phyloP scores from a whole-genome alignment of 2,329 filamentous ascomycete species.

The Helicocarpus griseus region DNA sequence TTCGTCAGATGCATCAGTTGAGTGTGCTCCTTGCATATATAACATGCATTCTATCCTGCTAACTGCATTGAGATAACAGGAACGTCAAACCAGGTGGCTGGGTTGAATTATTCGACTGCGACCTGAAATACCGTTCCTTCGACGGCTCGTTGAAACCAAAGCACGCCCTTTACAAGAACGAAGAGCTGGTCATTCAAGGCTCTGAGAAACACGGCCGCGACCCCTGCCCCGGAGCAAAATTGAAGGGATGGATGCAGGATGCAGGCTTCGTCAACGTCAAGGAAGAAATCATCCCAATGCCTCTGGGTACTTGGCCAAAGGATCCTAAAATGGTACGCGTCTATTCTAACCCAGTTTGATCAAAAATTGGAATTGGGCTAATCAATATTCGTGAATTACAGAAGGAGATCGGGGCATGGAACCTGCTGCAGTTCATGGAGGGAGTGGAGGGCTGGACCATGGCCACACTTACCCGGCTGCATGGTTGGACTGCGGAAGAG shows the following conservation, averaged over 20 bases:
- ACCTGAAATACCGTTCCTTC: not conserved
- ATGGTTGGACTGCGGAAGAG: conserved; percentile 13
- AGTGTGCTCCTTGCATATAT: too few relatives aligned
- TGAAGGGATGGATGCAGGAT: conserved; percentile 13
- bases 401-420: conserved; percentile 16
- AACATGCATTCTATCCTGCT: too few relatives aligned
- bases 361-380: not conserved
- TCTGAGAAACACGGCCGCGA: conserved; percentile 8
- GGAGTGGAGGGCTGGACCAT: conserved; percentile 16
- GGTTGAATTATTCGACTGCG: conserved; percentile 18
- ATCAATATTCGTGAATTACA: not conserved
- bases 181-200: not conserved
- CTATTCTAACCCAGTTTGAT: not conserved
- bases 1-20: conserved; percentile 40
- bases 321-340: conserved; percentile 14
- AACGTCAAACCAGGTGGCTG: conserved; percentile 17
- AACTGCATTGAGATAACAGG: too few relatives aligned
- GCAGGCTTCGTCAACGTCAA: conserved; percentile 19
- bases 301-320: conserved; percentile 20
- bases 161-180: not conserved
- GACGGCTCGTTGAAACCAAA: not conserved
- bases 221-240: conserved; percentile 8
- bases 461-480: conserved; percentile 11
- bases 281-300: conserved; percentile 18
- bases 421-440: conserved; percentile 13